These are phyloP conservation scores for Colletotrichum filicis DNA, from an alignment of 2,329 filamentous ascomycete species.

Conservation along the genomic window DNA sequence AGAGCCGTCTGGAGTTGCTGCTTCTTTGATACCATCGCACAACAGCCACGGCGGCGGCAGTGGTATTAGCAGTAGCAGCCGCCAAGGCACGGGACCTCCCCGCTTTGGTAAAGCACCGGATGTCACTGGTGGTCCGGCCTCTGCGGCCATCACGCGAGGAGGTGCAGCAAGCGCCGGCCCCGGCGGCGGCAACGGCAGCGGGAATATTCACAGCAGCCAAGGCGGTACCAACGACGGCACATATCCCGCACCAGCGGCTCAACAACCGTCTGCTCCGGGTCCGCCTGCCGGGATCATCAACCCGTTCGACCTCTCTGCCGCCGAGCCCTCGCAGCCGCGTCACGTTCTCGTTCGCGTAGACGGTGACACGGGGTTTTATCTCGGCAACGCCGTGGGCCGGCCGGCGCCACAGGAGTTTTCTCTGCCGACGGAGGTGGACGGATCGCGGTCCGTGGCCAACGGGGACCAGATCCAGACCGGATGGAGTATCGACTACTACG, in stretches of 20 bases:
- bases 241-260: conserved; percentile 5
- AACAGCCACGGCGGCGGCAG: background rate
- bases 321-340: conserved; percentile 18
- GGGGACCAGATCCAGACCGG: conserved; percentile 28
- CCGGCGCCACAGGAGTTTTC: background rate
- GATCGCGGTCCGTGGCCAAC: conserved; percentile 19
- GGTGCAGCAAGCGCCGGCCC: background rate
- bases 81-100: background rate
- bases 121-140: background rate
- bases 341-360: conserved; percentile 32
- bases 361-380: conserved; percentile 21
- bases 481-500: conserved; percentile 33
- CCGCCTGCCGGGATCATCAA: conserved; percentile 13
- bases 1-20: background rate
- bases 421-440: conserved; percentile 1
- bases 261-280: background rate
- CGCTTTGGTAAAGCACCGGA: conserved; percentile 1
- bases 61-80: background rate
- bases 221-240: background rate
- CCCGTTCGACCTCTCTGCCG: conserved; percentile 26
- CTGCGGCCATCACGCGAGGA: background rate
- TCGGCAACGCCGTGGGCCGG: conserved; percentile 9
- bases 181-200: background rate
- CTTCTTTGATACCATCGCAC: conserved; percentile 15
- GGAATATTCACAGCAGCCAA: background rate